Base-by-base conservation (phyloP, 169 alveolate species). In the Plasmodium fragile region DNA sequence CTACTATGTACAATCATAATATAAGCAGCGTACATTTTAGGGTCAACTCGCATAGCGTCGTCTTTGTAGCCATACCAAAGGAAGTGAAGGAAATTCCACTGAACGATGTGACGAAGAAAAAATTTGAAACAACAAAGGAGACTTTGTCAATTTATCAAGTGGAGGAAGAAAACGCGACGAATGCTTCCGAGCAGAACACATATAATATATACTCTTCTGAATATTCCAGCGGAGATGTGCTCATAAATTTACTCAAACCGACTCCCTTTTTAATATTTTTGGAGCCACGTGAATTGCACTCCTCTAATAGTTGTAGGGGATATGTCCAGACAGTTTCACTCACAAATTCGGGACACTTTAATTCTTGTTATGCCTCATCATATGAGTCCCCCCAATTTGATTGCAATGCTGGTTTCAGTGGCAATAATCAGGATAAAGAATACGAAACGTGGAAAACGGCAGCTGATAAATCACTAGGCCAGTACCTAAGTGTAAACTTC, bases 361-460 rank as follows among this genome's bases (percentile, higher is more conserved):
- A 91, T 81, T 91, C 94, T 5, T 91, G 94, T 91, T 92, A 92
- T n/a, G 28, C 96, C 32, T 92, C 97, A 53, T 95, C 97, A 5
- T 92, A 93, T 32, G 95, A 92, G 71, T 85, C 96, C 28, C 93
- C 92, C n/a, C 95, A 92, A 71, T 95, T 78, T 84, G 96, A 94
- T 69, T 96, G 98, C 73, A 79, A 73, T 49, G 95, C 96, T 70
- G 98, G 96, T 11, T 69, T 96, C 41, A 82, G 95, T 80, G 97
- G 97, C 55, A 89, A 92, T 84, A 95, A 95, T 72, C 73, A 95
- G 73, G 97, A 96, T 52, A 92, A 92, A 73, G 97, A 96, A 77
- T 95, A 81, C 83, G 93, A 96, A 43, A 79, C 96, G 79, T 95
- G 97, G 97, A 90, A 82, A 81, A 95, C 97, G 1, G 85, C 96